These are phyloP conservation scores for Pythium vanterpoolii DNA, from an alignment of 352 stramenopile genomes.

Conservation along the genomic window DNA sequence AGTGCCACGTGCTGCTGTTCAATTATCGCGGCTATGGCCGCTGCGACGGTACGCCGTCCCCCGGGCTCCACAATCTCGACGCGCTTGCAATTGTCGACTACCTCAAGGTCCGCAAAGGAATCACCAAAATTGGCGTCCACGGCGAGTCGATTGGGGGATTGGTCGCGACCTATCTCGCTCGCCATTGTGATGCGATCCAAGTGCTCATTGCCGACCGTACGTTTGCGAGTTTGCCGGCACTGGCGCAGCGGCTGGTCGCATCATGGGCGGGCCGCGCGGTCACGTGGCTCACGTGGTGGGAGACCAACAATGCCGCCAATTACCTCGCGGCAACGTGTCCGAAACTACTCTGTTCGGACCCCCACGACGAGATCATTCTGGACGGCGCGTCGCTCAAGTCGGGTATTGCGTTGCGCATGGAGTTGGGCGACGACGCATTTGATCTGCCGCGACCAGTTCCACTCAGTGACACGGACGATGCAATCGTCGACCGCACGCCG, in stretches of 20 bases:
- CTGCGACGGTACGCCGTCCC: constrained; percentile 58
- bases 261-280: constrained; percentile 68
- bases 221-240: constrained; percentile 71
- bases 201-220: constrained; percentile 79
- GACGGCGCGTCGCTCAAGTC: constrained; percentile 82
- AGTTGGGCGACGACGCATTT: constrained; percentile 42
- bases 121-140: constrained; percentile 70
- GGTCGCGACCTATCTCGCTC: constrained; percentile 67
- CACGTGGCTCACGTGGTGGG: constrained; percentile 68
- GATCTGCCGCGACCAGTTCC: constrained; percentile 12
- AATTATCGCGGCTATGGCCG: constrained; percentile 88
- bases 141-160: constrained; percentile 82
- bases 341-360: constrained; percentile 82
- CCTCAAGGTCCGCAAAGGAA: constrained; percentile 43
- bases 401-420: constrained; percentile 60
- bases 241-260: constrained; percentile 75
- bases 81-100: constrained; percentile 73
- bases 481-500: neutral
- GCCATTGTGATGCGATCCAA: constrained; percentile 51
- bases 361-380: constrained; percentile 79
- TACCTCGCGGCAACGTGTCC: constrained; percentile 68
- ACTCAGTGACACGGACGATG: constrained; percentile 9
- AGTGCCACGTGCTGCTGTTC: constrained; percentile 80
- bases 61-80: constrained; percentile 59
- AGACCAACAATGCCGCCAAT: constrained; percentile 77